Evolutionary conservation across 2,329 filamentous ascomycete species (phyloP).

Genomic region (Trichoderma oligosporum): DNA sequence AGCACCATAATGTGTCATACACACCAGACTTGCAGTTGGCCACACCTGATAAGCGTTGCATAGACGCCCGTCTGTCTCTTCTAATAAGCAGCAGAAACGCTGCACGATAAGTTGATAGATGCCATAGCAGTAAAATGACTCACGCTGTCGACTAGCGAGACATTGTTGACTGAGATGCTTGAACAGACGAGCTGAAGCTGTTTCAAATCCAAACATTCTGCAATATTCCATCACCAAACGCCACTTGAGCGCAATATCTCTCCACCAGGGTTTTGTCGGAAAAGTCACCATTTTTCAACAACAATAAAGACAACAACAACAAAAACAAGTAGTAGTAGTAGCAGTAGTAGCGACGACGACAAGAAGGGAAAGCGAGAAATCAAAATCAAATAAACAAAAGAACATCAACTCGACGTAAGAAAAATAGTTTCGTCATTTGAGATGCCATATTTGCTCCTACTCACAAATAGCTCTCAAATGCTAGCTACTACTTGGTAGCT

Average conservation of each 20-base stretch:
- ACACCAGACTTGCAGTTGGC: not conserved
- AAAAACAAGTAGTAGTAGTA: too few relatives aligned
- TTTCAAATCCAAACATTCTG: not conserved
- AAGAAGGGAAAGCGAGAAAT: too few relatives aligned
- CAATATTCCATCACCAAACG: not conserved
- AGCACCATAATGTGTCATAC: slow-evolving; percentile 2
- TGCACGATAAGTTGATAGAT: not conserved
- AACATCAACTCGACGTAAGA: not conserved
- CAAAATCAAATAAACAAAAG: not conserved
- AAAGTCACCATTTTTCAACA: not conserved
- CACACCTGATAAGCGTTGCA: slow-evolving; percentile 1
- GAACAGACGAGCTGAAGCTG: not conserved
- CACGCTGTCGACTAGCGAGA: slow-evolving; percentile 10
- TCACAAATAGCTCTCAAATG: not conserved
- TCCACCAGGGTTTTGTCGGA: not conserved
- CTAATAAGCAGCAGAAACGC: not conserved
- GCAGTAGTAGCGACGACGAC: too few relatives aligned
- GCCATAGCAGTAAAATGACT: not conserved
- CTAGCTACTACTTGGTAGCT: slow-evolving; percentile 12
- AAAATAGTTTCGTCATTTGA: too few relatives aligned
- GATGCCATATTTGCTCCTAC: too few relatives aligned
- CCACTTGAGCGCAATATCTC: slow-evolving; percentile 13
- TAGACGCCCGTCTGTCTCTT: not conserved
- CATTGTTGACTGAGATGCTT: slow-evolving; percentile 3
- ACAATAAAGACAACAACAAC: not conserved